A percentile compares a stretch with the other conserved stretches of the same genome.
These are phyloP conservation scores for Aspergillus mulundensis DNA, from an alignment of 495 filamentous ascomycete genomes.

Conservation along the genomic window DNA sequence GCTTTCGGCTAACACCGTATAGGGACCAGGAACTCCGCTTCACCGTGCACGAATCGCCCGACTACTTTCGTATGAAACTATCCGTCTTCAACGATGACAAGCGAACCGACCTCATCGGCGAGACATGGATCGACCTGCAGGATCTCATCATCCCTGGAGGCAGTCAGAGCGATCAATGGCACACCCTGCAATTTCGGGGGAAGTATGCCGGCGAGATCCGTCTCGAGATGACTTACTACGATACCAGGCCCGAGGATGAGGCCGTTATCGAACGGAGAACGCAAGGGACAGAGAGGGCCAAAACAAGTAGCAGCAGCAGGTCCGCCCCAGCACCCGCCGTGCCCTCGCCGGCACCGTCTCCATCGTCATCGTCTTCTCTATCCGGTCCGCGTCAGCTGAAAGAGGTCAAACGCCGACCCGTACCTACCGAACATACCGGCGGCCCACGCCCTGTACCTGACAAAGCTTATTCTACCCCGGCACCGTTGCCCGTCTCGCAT, in stretches of 20 bases:
- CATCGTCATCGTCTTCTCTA: conserved; percentile 27
- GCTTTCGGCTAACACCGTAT: conserved; percentile 19
- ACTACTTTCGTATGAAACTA: conserved; percentile 91
- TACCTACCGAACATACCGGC: conserved; percentile 68
- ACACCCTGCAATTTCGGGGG: conserved; percentile 75
- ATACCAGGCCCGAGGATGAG: conserved; percentile 75
- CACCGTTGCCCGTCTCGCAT: conserved; percentile 14
- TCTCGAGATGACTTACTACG: conserved; percentile 95
- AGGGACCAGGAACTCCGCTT: conserved; percentile 99
- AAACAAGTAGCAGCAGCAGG: conserved; percentile 12
- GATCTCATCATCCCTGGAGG: conserved; percentile 80
- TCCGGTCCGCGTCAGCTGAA: conserved; percentile 58
- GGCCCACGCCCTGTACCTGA: conserved; percentile 27
- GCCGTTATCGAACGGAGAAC: conserved; percentile 53
- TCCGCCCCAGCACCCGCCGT: conserved; percentile 1
- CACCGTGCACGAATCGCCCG: conserved; percentile 89
- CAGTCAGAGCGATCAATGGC: conserved; percentile 91
- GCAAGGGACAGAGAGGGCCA: conserved; percentile 37
- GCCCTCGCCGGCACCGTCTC: neutral
- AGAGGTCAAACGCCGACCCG: conserved; percentile 69
- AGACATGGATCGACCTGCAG: conserved; percentile 80
- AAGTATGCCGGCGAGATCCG: conserved; percentile 94
- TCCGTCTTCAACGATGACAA: conserved; percentile 98
- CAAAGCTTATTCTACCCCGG: conserved; percentile 21
- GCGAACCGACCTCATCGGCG: conserved; percentile 91